These are phyloP conservation scores for Parasitella parasitica DNA, from an alignment of 371 early-diverging fungal species.

Conservation along the genomic window DNA sequence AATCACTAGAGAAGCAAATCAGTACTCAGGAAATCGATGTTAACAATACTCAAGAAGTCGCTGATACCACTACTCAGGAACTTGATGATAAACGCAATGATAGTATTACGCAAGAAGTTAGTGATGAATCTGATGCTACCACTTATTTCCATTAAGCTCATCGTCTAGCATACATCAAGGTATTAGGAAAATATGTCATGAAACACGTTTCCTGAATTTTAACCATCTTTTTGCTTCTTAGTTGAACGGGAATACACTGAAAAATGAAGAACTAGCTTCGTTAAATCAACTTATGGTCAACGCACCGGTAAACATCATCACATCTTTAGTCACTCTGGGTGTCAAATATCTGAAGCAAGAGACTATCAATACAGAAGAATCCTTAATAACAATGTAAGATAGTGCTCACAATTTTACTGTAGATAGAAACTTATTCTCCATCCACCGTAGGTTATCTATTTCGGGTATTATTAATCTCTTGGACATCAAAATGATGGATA, in stretches of 20 bases:
- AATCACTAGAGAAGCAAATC: constrained; percentile 3
- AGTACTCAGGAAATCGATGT: neutral
- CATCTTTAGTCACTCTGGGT: constrained; percentile 4
- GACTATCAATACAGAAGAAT: neutral
- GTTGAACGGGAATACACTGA: constrained; percentile 7
- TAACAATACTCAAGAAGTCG: neutral
- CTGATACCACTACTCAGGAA: constrained; percentile 4
- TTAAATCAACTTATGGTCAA: constrained; percentile 4
- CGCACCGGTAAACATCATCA: constrained; percentile 1
- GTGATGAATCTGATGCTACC: constrained; percentile 1
- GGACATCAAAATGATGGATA: too few species aligned
- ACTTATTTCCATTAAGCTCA: constrained; percentile 3
- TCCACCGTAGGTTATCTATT: too few species aligned
- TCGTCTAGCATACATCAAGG: neutral
- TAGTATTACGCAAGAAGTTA: constrained; percentile 1
- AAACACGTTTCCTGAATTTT: constrained; percentile 5
- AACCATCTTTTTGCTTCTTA: constrained; percentile 4
- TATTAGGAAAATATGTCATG: neutral
- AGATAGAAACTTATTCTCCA: constrained; percentile 4
- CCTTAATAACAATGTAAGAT: too few species aligned
- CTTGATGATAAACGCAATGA: constrained; percentile 3
- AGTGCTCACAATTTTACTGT: neutral
- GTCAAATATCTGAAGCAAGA: constrained; percentile 7
- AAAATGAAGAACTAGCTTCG: constrained; percentile 7
- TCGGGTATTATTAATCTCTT: too few species aligned